A percentile compares a stretch with the other conserved stretches of the same genome.
Conservation (phyloP, 2,329 filamentous ascomycete genomes). For the Xylaria sp. region DNA sequence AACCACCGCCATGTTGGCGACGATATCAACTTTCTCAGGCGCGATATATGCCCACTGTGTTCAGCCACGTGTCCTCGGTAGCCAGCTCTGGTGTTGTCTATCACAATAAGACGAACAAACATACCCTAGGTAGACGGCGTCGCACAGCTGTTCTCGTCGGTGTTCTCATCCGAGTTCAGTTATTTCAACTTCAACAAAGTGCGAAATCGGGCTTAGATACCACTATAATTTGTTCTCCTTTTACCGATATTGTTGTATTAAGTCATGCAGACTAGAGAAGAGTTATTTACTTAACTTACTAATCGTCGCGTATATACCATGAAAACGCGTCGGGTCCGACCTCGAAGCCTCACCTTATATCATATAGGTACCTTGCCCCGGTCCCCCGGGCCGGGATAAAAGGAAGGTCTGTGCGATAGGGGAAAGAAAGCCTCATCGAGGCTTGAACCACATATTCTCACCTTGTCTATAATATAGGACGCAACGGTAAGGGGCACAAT, state of each 20-base stretch:
- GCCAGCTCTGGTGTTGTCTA: background rate
- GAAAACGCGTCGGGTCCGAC: background rate
- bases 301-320: no score
- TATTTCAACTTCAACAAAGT: background rate
- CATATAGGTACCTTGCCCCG: background rate
- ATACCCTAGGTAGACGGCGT: background rate
- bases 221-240: background rate
- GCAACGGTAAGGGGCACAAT: background rate
- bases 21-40: background rate
- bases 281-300: no score
- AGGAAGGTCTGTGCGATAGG: background rate
- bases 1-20: no score
- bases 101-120: background rate
- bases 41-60: background rate
- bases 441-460: background rate
- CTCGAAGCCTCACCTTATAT: no score
- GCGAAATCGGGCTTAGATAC: background rate
- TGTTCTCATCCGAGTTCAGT: background rate
- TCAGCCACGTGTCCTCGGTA: background rate
- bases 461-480: background rate
- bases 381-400: background rate
- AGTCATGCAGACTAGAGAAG: background rate
- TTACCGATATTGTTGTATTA: background rate
- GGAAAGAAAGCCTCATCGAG: no score
- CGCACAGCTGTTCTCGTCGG: background rate